Base-by-base conservation (phyloP, 176 grass and related monocot genomes). In the Carex myosuroides region DNA sequence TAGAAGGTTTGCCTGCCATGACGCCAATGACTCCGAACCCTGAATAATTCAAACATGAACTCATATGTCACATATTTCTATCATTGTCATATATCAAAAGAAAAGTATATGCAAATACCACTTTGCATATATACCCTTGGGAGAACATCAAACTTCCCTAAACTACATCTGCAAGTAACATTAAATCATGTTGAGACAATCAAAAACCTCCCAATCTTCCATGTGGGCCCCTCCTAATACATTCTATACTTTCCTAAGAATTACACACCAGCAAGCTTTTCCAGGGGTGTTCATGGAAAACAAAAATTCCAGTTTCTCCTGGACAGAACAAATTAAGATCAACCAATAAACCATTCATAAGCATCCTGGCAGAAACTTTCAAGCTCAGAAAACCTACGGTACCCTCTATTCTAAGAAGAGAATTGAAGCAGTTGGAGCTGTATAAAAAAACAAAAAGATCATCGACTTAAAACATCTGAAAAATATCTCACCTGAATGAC, bases 1-100 rank as follows among this genome's bases (percentile, higher is more conserved):
- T 37, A 99, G 69, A 79, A 99, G 93, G 84, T 99, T 99, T 58
- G 93, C 93, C 85, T 99, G 93, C 96, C 93, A 99, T 72, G 93
- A 93, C 84, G 91, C 81, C 0, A 99, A 84, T 20, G 93, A 72
- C 84, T 95, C 96, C 0, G 96, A 99, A 42, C 96, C 96, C 96
- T 99, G 83, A 22, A 87, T 39, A 79, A 75, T 44, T 20, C 82
- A 72, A 67, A 14, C 8, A 87, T 33, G 21, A 87, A 29, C 5
- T 64, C 33, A 84, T 52, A 76, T 87, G 70, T 42, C 7, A 59
- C 70, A 70, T 13, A 20, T 64, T 53, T 65, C 24, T 63, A 79
- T 13, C 67, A 50, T 81, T 5, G 33, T 5, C 5, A 37, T 65
- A 32, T 54, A 32, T 54, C 42, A 66, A 24, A 67, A 67, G 57